Percentiles rank a stretch among this genome's conserved stretches.
Evolutionary conservation across 2,329 filamentous ascomycete genomes (phyloP).

Genomic region (Colletotrichum falcatum): DNA sequence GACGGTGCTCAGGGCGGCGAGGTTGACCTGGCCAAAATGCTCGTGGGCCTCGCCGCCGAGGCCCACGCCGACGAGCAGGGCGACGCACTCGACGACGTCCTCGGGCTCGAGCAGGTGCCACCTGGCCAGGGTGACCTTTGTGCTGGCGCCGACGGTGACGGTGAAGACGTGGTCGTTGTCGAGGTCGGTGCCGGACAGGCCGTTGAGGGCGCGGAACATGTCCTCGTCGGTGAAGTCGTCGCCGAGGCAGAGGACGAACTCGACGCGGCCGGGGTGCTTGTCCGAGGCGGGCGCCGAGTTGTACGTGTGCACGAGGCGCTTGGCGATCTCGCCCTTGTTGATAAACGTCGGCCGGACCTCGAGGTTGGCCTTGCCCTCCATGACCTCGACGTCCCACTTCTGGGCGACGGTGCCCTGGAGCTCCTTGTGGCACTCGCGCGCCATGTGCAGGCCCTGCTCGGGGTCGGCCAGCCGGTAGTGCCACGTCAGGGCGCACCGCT

Average conservation of each 20-base stretch:
- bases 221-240: constrained; percentile 99
- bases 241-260: constrained; percentile 91
- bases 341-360: constrained; percentile 97
- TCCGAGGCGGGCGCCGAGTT: constrained; percentile 62
- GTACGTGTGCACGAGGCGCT: constrained; percentile 83
- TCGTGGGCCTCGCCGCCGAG: constrained; percentile 54
- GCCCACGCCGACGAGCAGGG: constrained; percentile 65
- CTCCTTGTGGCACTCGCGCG: constrained; percentile 83
- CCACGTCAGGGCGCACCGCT: constrained; percentile 95
- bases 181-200: constrained; percentile 65
- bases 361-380: constrained; percentile 95
- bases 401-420: constrained; percentile 81
- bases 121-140: constrained; percentile 89
- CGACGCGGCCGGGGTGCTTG: constrained; percentile 66
- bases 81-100: constrained; percentile 82
- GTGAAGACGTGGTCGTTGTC: constrained; percentile 81
- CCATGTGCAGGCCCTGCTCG: constrained; percentile 83
- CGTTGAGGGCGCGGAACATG: constrained; percentile 87
- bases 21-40: constrained; percentile 65
- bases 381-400: constrained; percentile 93
- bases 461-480: constrained; percentile 94
- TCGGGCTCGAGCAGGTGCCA: constrained; percentile 91
- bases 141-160: constrained; percentile 90
- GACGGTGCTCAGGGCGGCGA: constrained; percentile 65
- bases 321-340: constrained; percentile 97